Evolutionary conservation across 345 rosid genomes (phyloP).

Genomic region (Mangifera indica): DNA sequence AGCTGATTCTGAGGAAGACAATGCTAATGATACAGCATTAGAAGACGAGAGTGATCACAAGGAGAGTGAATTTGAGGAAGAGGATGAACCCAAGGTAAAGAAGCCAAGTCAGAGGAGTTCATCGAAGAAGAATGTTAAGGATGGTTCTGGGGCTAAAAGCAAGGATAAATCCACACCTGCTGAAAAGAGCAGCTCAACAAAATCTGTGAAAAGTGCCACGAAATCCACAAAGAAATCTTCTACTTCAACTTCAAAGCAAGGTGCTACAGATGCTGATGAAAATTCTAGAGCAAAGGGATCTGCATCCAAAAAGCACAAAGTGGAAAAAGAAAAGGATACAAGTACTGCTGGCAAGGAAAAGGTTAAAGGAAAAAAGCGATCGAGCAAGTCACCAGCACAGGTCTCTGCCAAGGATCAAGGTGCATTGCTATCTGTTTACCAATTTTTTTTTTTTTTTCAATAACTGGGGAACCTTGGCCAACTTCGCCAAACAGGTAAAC

Average conservation of each 20-base stretch:
- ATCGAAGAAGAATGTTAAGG: conserved; percentile 46
- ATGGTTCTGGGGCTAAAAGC: conserved; percentile 41
- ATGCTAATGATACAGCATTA: conserved; percentile 33
- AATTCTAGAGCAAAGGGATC: conserved; percentile 43
- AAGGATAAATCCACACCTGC: conserved; percentile 46
- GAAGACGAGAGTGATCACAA: conserved; percentile 55
- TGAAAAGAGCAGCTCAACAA: conserved; percentile 41
- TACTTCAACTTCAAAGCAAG: conserved; percentile 46
- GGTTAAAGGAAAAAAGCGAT: conserved; percentile 50
- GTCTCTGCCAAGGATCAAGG: conserved; percentile 65
- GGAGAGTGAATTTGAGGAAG: conserved; percentile 55
- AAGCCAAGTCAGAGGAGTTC: conserved; percentile 41
- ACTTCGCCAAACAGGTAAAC: no score
- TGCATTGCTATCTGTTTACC: conserved; percentile 22
- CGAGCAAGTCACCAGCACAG: conserved; percentile 45
- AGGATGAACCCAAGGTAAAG: conserved; percentile 36
- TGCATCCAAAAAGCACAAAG: conserved; percentile 49
- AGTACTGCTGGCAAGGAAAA: conserved; percentile 50
- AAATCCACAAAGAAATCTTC: conserved; percentile 50
- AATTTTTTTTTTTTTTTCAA: no score
- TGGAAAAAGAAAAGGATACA: conserved; percentile 46
- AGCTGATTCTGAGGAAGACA: conserved; percentile 51
- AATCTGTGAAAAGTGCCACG: conserved; percentile 39
- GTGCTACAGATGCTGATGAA: conserved; percentile 29
- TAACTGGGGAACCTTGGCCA: no score